Conservation (phyloP, 2,329 filamentous ascomycete genomes). For the Ceratocystis colombiana region DNA sequence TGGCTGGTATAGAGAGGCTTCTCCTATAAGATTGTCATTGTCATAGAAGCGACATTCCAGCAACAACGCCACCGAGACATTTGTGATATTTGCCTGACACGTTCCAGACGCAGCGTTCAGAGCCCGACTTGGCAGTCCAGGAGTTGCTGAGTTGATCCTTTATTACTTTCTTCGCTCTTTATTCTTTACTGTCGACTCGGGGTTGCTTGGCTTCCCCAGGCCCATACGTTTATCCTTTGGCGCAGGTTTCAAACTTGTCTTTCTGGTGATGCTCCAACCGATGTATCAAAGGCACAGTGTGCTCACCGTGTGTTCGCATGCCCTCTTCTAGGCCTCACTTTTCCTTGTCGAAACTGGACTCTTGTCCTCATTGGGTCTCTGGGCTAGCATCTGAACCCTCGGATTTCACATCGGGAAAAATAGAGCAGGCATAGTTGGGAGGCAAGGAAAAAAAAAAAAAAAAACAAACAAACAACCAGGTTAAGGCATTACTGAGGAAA, state of each 20-base stretch:
- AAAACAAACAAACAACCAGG: neutral
- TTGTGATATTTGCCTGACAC: neutral
- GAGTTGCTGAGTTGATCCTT: neutral
- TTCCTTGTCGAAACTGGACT: too few species aligned
- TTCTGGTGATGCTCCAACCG: too few species aligned
- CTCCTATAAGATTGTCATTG: conserved; percentile 9
- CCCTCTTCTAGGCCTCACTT: too few species aligned
- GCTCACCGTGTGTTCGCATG: too few species aligned
- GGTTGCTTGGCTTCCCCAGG: too few species aligned
- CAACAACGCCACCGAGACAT: neutral
- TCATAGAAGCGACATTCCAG: conserved; percentile 9
- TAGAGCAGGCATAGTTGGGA: too few species aligned
- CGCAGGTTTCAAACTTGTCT: too few species aligned
- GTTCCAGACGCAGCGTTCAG: neutral
- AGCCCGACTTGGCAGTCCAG: neutral
- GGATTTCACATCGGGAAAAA: neutral
- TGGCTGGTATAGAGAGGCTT: too few species aligned
- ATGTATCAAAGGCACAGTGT: too few species aligned
- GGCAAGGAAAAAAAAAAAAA: neutral
- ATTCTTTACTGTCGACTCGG: too few species aligned
- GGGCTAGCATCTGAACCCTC: neutral
- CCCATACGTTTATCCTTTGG: too few species aligned
- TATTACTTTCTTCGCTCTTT: neutral
- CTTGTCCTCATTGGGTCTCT: too few species aligned
- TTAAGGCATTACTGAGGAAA: neutral